Percentiles rank a stretch among this genome's conserved stretches.
phyloP scores from a whole-genome alignment of 768 basidiomycete genomes.

The Pisolithus albus region DNA sequence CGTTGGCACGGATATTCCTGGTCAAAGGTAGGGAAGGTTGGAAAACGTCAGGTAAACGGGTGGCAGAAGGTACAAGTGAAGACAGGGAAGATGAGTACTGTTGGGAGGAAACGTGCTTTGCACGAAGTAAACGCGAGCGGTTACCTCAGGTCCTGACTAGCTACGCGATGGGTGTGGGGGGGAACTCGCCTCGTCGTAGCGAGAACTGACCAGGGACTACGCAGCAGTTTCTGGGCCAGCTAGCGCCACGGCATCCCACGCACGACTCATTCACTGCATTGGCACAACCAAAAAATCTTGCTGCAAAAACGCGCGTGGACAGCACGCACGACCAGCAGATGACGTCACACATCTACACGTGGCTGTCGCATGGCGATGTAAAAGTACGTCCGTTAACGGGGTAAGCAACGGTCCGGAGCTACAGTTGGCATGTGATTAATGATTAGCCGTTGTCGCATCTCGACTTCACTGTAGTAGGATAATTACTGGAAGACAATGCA shows the following conservation, averaged over 20 bases:
- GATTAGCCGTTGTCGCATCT: neutral
- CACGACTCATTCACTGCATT: neutral
- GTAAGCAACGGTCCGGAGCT: too few species aligned
- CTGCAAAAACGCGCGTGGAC: neutral
- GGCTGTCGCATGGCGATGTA: neutral
- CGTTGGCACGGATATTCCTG: constrained; percentile 18
- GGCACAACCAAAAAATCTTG: too few species aligned
- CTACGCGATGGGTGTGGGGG: constrained; percentile 7
- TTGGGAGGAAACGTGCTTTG: constrained; percentile 29
- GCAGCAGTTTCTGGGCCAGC: neutral
- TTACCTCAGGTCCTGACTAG: constrained; percentile 3
- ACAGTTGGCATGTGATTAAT: neutral
- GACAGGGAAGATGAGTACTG: constrained; percentile 18
- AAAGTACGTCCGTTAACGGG: neutral
- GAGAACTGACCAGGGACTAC: neutral
- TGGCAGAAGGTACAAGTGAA: constrained; percentile 22
- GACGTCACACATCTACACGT: neutral
- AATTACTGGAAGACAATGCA: neutral
- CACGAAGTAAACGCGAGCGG: constrained; percentile 14
- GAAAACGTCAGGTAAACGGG: constrained; percentile 35
- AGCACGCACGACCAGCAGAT: neutral
- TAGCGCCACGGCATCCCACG: neutral
- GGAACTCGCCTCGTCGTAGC: constrained; percentile 1
- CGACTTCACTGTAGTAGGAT: neutral
- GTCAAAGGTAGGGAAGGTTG: constrained; percentile 23